phyloP scores from a whole-genome alignment of 2,329 filamentous ascomycete species.

The Aspergillus sp. region DNA sequence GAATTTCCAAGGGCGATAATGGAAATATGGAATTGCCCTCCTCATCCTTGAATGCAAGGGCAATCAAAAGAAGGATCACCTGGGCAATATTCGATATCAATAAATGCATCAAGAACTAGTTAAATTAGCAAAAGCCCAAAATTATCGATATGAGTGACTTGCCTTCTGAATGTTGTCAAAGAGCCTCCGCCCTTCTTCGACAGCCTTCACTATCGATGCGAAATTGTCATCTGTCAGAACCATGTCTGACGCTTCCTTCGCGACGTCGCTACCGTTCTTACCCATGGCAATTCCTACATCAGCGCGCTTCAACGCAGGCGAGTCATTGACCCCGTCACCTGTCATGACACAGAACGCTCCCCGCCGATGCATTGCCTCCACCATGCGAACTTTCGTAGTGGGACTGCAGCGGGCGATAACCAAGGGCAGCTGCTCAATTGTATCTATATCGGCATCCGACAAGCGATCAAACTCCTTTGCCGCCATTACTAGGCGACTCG shows the following conservation, averaged over 20 bases:
- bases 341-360: constrained; percentile 58
- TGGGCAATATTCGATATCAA: constrained; percentile 81
- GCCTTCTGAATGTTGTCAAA: constrained; percentile 59
- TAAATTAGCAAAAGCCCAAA: constrained; percentile 30
- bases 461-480: constrained; percentile 60
- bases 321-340: constrained; percentile 62
- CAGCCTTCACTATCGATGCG: constrained; percentile 59
- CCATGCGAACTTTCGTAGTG: constrained; percentile 54
- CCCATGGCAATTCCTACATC: constrained; percentile 65
- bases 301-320: constrained; percentile 57
- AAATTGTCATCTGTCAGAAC: constrained; percentile 56
- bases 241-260: constrained; percentile 61
- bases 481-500: constrained; percentile 53
- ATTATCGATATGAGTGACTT: background rate
- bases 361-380: constrained; percentile 47
- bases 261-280: constrained; percentile 59
- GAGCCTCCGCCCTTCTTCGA: constrained; percentile 60
- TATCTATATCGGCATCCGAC: constrained; percentile 50
- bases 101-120: constrained; percentile 70
- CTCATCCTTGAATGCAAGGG: constrained; percentile 74
- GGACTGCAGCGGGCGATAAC: constrained; percentile 61
- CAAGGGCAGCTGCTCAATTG: constrained; percentile 53
- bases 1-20: constrained; percentile 77
- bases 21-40: constrained; percentile 76
- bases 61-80: constrained; percentile 76